Evolutionary conservation across 202 grass and related monocot species (phyloP).

Genomic region (Bolboschoenoplectus hybrid): DNA sequence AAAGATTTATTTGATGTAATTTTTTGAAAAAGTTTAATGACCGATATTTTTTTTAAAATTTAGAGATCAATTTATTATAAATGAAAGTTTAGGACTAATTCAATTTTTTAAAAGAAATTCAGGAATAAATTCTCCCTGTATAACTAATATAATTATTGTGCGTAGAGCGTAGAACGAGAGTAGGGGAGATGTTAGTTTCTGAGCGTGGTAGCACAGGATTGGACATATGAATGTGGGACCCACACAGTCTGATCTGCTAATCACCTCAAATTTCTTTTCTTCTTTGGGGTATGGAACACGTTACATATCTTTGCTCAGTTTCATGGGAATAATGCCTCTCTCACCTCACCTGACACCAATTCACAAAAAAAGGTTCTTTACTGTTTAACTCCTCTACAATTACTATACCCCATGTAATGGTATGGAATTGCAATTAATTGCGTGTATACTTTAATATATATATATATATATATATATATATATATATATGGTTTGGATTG

Average conservation of each 20-base stretch:
- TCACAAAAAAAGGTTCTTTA: background rate
- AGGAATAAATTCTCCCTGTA: too few species aligned
- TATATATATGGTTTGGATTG: too few species aligned
- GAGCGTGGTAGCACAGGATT: slow-evolving; percentile 31
- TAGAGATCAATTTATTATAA: too few species aligned
- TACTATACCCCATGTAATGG: background rate
- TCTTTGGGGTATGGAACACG: slow-evolving; percentile 31
- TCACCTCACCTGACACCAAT: slow-evolving; percentile 19
- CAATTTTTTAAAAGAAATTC: too few species aligned
- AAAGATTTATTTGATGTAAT: too few species aligned
- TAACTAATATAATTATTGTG: too few species aligned
- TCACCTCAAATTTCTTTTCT: slow-evolving; percentile 44
- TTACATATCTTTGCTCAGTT: slow-evolving; percentile 39
- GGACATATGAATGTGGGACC: slow-evolving; percentile 39
- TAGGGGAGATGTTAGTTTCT: background rate
- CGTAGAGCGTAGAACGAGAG: slow-evolving; percentile 18
- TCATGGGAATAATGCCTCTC: slow-evolving; percentile 37
- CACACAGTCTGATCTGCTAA: slow-evolving; percentile 28
- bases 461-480: too few species aligned
- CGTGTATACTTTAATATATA: too few species aligned
- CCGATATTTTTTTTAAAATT: too few species aligned
- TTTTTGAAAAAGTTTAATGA: too few species aligned
- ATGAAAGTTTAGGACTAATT: too few species aligned
- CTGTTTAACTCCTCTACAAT: background rate
- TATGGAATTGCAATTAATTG: too few species aligned